Evolutionary conservation across 2,329 filamentous ascomycete species (phyloP), one percentile per base, ranked within the genome.

Genomic region (Lanzia echinophila): DNA sequence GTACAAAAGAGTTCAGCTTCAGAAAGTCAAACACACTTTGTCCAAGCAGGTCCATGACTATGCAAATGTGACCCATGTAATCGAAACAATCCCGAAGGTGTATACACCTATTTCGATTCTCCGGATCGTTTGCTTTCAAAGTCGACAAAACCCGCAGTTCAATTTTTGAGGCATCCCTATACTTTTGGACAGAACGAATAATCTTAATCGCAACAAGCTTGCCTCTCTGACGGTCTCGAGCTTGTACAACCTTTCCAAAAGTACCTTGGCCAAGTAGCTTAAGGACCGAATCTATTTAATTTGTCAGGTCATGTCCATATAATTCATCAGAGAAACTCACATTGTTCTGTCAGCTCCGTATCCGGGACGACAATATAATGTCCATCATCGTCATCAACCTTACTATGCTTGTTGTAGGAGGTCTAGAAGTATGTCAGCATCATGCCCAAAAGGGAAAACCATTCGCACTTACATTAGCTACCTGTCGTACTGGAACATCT

Each of bases 11-110:
- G 67, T 97, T 97, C 66, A 86, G 85, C 74, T 99, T 99, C 46
- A 99, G 78, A 64, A 99, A 99, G 72, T 99, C 94, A 69, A 99
- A 99, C 50, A 99, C 92, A 65, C 92, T 97, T 67, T 96, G 92
- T 46, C 92, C 92, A 32, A 97, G 81, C 3, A 86, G 72, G 60
- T 86, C 82, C 81, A 84, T 86, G 52, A 86, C 82, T 56, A 86
- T 86, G 77, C 94, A 99, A 62, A 99, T 97, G 68, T 99, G 94
- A 54, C 95, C 94, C 46, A 91, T 83, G 73, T 89, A 99, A 71
- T 99, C 94, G 72, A 99, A 99, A 70, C 90, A 96, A 66, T 99
- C 94, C 39, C 91, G 83, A 39, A 99, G 77, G 69, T 99, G 94
- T 61, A 99, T 99, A 73, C 94, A 99, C 61, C 92, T 87, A 70